A percentile compares a stretch with the other conserved stretches of the same genome.
Conservation (phyloP, 768 basidiomycete species). For the Amanita fuliginea region DNA sequence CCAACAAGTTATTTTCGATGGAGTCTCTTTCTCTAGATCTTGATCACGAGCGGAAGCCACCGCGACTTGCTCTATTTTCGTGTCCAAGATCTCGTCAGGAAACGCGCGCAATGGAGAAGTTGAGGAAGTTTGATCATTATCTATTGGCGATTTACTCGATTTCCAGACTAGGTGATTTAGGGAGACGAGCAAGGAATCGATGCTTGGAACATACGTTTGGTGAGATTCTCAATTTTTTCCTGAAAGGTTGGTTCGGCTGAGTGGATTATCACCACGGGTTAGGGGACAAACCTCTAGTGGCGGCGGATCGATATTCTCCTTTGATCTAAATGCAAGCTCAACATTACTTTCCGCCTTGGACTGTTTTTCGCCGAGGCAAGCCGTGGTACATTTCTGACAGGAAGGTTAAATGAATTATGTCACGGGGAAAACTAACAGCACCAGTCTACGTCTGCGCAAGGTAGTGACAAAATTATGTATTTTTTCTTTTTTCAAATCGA, state of each 20-base stretch:
- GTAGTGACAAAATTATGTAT: conserved; percentile 27
- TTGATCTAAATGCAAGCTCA: conserved; percentile 11
- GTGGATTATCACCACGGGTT: not conserved
- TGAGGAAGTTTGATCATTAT: not conserved
- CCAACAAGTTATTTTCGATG: not conserved
- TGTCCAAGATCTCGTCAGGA: not conserved
- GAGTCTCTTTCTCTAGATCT: not conserved
- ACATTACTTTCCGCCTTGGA: conserved; percentile 16
- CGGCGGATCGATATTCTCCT: not conserved
- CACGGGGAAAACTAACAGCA: conserved; percentile 16
- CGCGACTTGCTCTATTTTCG: not conserved
- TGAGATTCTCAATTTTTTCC: conserved; percentile 16
- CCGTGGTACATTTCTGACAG: conserved; percentile 8
- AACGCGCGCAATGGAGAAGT: not conserved
- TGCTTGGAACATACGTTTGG: conserved; percentile 11
- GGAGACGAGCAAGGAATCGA: not conserved
- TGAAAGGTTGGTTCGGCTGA: conserved; percentile 1
- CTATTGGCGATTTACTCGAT: not conserved
- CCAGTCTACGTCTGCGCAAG: conserved; percentile 35
- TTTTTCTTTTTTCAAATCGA: conserved; percentile 23
- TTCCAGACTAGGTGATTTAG: conserved; percentile 5
- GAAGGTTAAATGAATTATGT: not conserved
- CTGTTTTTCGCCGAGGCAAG: conserved; percentile 9
- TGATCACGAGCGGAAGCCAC: not conserved
- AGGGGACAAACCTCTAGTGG: conserved; percentile 3